Base-by-base conservation (phyloP, 495 filamentous ascomycete genomes). In the Zalerion maritima region DNA sequence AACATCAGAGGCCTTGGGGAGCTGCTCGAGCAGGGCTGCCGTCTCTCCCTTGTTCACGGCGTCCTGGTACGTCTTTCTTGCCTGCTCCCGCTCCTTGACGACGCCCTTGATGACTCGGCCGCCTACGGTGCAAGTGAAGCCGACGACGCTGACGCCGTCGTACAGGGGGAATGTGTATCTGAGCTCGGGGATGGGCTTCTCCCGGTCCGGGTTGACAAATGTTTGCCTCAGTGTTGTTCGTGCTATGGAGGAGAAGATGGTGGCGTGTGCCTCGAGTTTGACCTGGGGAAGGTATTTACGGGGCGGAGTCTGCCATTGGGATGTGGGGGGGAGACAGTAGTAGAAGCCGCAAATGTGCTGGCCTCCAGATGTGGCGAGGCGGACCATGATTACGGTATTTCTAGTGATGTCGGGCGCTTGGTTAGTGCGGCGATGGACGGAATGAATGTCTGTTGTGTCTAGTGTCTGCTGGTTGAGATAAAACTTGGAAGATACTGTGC, bases 101-200 rank as follows among this genome's bases (percentile, higher is more conserved):
- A 71, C 37, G 6, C 77, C 70, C 1, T 44, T 47, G 16, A 81
- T 64, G 20, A 50, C 41, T 25, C 52, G 45, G 21, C 60, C 49
- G 21, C 54, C 57, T 30, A 81, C 52, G 8, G 54, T 57, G 38
- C 69, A 74, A 1, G 54, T 60, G 33, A 81, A 81, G 15, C 53
- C 57, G 8, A 73, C 70, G 3, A 81, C 69, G 12, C 69, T 71
- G 2, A 75, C 67, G 13, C 73, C 73, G 40, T 76, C 69, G 41
- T 73, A 78, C 3, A 81, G 56, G 0, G 78, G 78, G 37, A 81
- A 81, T 2, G 60, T 62, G 47, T 83, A 81, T 13, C 49, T 47
- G 29, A 70, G 58, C 38, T 72, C 52, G 17, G 58, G 42, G 31
- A 76, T 62, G 11, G 40, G 45, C 1, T 60, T 45, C 1, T 37